phyloP scores from a whole-genome alignment of 2,329 filamentous ascomycete genomes.

The Aurifilum marmelostoma region DNA sequence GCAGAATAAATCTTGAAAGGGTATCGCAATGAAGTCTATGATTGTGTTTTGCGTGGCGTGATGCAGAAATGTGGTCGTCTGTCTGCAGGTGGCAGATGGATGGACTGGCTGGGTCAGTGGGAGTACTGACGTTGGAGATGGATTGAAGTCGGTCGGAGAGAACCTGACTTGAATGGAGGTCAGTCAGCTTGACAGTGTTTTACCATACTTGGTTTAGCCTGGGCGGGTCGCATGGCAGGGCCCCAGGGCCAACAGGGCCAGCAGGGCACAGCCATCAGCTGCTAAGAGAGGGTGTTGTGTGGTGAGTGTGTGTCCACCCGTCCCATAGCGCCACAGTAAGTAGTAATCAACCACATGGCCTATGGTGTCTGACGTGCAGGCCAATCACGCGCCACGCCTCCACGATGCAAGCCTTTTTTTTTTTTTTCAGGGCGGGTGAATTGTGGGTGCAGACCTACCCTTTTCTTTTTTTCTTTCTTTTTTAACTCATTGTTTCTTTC shows the following conservation, averaged over 20 bases:
- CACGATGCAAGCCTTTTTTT: not conserved
- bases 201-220: conserved; percentile 10
- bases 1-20: conserved; percentile 21
- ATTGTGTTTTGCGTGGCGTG: not conserved
- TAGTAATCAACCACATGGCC: conserved; percentile 7
- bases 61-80: conserved; percentile 6
- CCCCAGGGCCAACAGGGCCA: not conserved
- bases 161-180: conserved; percentile 4
- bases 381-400: not conserved
- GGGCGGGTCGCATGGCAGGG: not conserved
- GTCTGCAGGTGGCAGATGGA: conserved; percentile 16
- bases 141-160: conserved; percentile 10
- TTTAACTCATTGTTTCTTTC: not conserved
- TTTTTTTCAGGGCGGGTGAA: not conserved
- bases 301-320: not conserved
- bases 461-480: not conserved
- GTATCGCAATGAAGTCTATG: conserved; percentile 29
- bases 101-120: conserved; percentile 4
- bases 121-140: not conserved
- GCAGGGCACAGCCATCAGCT: not conserved
- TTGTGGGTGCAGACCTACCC: not conserved
- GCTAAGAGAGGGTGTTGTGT: not conserved
- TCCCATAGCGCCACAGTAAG: not conserved
- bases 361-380: not conserved
- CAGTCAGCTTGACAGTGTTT: conserved; percentile 9